phyloP scores from a whole-genome alignment of 192 early-diverging fungal species.

The Funneliformis mosseae region DNA sequence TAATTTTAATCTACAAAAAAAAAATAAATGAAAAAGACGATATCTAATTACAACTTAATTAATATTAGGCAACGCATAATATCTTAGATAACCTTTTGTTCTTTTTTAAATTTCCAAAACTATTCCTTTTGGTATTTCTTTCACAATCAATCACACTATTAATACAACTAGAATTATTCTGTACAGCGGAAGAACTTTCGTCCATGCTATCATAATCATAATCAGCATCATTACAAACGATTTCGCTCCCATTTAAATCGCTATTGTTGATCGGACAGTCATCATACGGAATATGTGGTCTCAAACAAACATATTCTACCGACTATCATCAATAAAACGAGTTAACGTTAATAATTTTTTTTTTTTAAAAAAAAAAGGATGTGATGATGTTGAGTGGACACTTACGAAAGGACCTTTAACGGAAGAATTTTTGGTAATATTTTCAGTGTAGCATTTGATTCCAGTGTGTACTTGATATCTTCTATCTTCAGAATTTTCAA shows the following conservation, averaged over 20 bases:
- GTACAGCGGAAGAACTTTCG: not conserved
- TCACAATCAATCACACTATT: not conserved
- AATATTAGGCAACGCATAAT: not conserved
- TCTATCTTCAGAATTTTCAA: not conserved
- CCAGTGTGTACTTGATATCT: conserved; percentile 28
- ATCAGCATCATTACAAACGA: not conserved
- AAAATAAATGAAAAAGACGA: too few relatives aligned
- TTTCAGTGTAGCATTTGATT: conserved; percentile 1
- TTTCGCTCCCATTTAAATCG: not conserved
- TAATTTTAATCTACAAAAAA: too few relatives aligned
- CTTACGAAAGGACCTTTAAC: conserved; percentile 18
- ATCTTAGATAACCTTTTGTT: not conserved
- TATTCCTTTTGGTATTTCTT: not conserved
- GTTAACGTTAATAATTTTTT: not conserved
- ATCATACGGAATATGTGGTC: conserved; percentile 18
- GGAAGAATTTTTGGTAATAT: not conserved
- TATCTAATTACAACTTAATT: too few relatives aligned
- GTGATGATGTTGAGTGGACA: not conserved
- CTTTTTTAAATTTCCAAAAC: not conserved
- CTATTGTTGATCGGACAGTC: not conserved
- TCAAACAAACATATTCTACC: conserved; percentile 6
- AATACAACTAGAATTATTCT: not conserved
- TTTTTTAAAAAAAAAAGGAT: not conserved
- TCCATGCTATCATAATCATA: not conserved
- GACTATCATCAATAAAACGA: not conserved